phyloP scores from a whole-genome alignment of 257 asterid species.

The Solanum tarapatanum region DNA sequence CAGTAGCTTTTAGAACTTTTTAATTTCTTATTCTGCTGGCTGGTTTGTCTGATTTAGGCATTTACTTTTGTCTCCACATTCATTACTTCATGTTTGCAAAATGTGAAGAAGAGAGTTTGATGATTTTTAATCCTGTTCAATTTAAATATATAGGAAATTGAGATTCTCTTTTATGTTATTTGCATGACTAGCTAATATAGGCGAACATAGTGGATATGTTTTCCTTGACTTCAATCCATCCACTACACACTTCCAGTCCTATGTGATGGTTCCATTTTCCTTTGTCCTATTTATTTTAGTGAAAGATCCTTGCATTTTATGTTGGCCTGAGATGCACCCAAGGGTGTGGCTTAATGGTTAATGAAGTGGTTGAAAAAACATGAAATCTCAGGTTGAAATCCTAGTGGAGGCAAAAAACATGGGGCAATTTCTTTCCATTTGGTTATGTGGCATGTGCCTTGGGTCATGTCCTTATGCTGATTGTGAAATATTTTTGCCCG shows the following conservation, averaged over 20 bases:
- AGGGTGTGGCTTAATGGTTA: background rate
- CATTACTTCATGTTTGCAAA: background rate
- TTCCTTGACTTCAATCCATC: background rate
- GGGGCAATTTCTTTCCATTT: background rate
- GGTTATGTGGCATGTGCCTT: background rate
- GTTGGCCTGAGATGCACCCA: background rate
- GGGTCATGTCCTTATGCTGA: background rate
- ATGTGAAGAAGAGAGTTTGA: background rate
- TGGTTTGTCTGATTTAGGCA: background rate
- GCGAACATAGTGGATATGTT: background rate
- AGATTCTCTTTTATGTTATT: background rate
- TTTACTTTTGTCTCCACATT: background rate
- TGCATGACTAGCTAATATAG: background rate
- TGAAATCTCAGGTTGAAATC: background rate
- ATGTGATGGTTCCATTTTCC: background rate
- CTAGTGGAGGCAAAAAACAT: background rate
- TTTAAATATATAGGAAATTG: background rate
- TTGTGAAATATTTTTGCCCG: background rate
- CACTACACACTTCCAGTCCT: background rate
- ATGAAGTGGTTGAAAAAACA: background rate
- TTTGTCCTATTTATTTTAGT: background rate
- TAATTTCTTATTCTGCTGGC: background rate
- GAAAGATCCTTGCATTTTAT: background rate
- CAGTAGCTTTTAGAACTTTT: background rate
- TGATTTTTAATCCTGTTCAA: background rate